A percentile compares a stretch with the other conserved stretches of the same genome.
Conservation (phyloP, 2,329 filamentous ascomycete species). For the Aschersonia sp. region DNA sequence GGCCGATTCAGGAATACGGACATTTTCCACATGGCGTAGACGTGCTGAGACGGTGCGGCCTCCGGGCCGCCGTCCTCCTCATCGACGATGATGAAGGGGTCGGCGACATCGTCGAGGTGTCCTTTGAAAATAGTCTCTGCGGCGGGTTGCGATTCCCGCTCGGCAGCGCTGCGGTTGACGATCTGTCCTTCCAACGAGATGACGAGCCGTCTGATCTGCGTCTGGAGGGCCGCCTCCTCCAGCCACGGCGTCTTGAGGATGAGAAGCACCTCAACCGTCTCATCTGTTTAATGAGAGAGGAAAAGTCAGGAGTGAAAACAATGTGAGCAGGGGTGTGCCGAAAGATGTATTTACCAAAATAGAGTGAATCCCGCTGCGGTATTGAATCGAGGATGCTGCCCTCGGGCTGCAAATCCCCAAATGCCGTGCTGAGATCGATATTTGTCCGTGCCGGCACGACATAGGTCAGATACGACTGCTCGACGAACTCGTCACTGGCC, state of each 20-base stretch:
- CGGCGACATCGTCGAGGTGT: conserved; percentile 30
- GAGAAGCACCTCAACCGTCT: conserved; percentile 54
- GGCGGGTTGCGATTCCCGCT: conserved; percentile 29
- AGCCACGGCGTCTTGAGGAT: conserved; percentile 49
- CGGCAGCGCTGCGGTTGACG: conserved; percentile 37
- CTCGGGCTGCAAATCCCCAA: conserved; percentile 27
- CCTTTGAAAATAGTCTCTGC: conserved; percentile 47
- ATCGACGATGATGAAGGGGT: conserved; percentile 35
- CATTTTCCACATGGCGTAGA: conserved; percentile 46
- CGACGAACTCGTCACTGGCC: conserved; percentile 27
- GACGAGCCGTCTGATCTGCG: conserved; percentile 46
- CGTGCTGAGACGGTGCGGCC: conserved; percentile 18
- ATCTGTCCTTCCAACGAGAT: conserved; percentile 55
- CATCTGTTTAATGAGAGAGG: conserved; percentile 37
- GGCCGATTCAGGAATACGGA: conserved; percentile 43
- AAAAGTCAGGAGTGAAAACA: conserved; percentile 23
- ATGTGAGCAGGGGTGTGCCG: conserved; percentile 7
- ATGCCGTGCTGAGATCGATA: conserved; percentile 36
- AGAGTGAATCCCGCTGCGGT: conserved; percentile 47
- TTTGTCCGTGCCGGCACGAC: conserved; percentile 43
- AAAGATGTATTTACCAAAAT: conserved; percentile 47
- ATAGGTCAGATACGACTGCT: conserved; percentile 44
- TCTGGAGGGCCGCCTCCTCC: conserved; percentile 39
- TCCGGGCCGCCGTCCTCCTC: conserved; percentile 16
- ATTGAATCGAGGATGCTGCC: conserved; percentile 40